Conservation (phyloP, 2,329 filamentous ascomycete genomes). For the Ceratocystis eucalypticola region DNA sequence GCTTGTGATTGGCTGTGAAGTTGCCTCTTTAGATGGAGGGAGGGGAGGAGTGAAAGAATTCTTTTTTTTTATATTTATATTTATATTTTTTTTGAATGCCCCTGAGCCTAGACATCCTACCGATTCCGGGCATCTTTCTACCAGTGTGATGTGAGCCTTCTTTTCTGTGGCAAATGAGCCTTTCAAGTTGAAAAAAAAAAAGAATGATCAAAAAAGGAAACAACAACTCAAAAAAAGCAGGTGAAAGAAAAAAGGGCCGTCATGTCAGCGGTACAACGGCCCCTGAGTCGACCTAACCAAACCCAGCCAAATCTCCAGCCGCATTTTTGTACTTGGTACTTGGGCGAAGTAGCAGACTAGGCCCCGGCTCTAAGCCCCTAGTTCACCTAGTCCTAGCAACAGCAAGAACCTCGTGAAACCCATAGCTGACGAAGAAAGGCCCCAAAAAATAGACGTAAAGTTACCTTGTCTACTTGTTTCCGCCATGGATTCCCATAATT, state of each 20-base stretch:
- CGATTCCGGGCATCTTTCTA: background rate
- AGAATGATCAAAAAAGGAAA: background rate
- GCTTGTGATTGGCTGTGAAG: background rate
- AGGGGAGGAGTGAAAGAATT: background rate
- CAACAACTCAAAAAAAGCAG: constrained; percentile 7
- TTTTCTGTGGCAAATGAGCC: background rate
- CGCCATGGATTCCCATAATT: background rate
- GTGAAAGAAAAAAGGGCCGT: background rate
- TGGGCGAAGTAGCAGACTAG: background rate
- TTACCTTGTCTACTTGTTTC: constrained; percentile 1
- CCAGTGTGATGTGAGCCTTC: background rate
- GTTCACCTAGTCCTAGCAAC: background rate
- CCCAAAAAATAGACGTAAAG: background rate
- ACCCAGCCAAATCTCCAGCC: background rate
- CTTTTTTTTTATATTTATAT: background rate
- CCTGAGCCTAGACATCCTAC: background rate
- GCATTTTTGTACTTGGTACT: background rate
- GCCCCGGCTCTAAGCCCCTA: background rate
- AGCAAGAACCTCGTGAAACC: background rate
- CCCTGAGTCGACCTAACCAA: background rate
- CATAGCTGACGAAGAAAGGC: background rate
- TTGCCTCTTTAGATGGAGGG: background rate
- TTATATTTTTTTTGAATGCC: background rate
- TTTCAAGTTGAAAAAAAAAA: background rate
- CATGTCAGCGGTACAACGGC: background rate